Percentiles rank a stretch among this genome's conserved stretches.
phyloP scores from a whole-genome alignment of 495 filamentous ascomycete genomes.

The Aspergillus haitiensis region DNA sequence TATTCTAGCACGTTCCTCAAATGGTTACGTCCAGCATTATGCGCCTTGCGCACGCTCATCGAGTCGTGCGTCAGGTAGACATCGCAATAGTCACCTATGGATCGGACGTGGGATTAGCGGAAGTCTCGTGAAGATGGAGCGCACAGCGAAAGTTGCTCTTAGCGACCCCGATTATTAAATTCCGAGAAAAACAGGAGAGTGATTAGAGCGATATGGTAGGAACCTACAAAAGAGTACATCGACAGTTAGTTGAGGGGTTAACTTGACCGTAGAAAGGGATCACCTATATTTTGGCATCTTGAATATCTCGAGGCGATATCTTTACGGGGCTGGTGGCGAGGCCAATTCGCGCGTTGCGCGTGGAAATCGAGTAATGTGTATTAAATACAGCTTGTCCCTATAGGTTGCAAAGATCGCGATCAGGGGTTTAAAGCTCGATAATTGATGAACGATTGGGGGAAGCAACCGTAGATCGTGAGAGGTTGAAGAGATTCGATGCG shows the following conservation, averaged over 20 bases:
- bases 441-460: background rate
- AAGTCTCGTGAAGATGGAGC: background rate
- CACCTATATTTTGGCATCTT: slow-evolving; percentile 84
- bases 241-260: slow-evolving; percentile 47
- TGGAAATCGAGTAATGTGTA: background rate
- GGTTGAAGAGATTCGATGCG: slow-evolving; percentile 14
- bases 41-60: slow-evolving; percentile 98
- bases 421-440: background rate
- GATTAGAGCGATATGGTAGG: background rate
- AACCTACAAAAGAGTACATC: slow-evolving; percentile 69
- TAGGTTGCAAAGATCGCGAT: background rate
- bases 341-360: slow-evolving; percentile 20
- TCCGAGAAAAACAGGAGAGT: too few relatives aligned
- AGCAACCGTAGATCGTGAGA: slow-evolving; percentile 1
- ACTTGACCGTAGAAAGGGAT: slow-evolving; percentile 9
- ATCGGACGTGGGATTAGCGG: slow-evolving; percentile 20
- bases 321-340: slow-evolving; percentile 26
- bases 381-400: background rate
- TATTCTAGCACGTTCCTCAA: slow-evolving; percentile 96
- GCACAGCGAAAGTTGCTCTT: background rate
- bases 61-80: slow-evolving; percentile 99
- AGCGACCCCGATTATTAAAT: too few relatives aligned
- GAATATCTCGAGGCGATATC: slow-evolving; percentile 25
- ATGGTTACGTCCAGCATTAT: slow-evolving; percentile 95
- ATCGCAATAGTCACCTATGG: slow-evolving; percentile 96